phyloP scores from a whole-genome alignment of 139 green algal genomes.

The Coelastrella sp. region DNA sequence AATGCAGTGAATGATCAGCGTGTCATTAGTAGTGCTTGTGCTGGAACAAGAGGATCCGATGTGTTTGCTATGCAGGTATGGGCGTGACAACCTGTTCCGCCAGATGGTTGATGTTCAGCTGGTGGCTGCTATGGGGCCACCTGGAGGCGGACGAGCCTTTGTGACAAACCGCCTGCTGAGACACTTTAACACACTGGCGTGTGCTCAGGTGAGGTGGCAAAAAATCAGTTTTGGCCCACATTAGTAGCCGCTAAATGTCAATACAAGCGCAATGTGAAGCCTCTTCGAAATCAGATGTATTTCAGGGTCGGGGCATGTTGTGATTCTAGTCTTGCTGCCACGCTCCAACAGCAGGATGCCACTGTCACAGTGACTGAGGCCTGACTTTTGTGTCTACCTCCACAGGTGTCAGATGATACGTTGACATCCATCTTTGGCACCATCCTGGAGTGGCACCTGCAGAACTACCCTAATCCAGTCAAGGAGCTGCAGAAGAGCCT shows the following conservation, averaged over 20 bases:
- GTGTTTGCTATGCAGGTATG: conserved; percentile 51
- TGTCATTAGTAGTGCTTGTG: too few relatives aligned
- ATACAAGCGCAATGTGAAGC: neutral
- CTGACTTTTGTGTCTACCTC: neutral
- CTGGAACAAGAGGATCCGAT: neutral
- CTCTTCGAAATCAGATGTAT: too few relatives aligned
- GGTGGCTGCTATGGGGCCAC: conserved; percentile 81
- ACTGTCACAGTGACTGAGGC: neutral
- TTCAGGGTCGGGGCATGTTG: too few relatives aligned
- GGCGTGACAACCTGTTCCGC: conserved; percentile 76
- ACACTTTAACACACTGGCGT: conserved; percentile 79
- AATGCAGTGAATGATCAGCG: too few relatives aligned
- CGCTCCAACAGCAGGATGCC: too few relatives aligned
- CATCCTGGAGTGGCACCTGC: conserved; percentile 85
- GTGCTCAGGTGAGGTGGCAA: conserved; percentile 61
- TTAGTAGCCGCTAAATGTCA: neutral
- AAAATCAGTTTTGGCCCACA: neutral
- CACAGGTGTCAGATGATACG: conserved; percentile 71
- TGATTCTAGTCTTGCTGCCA: too few relatives aligned
- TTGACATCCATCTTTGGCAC: conserved; percentile 79
- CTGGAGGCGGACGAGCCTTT: conserved; percentile 80
- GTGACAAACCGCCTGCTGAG: conserved; percentile 79
- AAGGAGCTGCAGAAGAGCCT: conserved; percentile 58
- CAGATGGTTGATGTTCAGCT: conserved; percentile 79
- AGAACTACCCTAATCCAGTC: conserved; percentile 64